These are phyloP conservation scores for Alternaria arborescens DNA, from an alignment of 2,329 filamentous ascomycete species.

Conservation along the genomic window DNA sequence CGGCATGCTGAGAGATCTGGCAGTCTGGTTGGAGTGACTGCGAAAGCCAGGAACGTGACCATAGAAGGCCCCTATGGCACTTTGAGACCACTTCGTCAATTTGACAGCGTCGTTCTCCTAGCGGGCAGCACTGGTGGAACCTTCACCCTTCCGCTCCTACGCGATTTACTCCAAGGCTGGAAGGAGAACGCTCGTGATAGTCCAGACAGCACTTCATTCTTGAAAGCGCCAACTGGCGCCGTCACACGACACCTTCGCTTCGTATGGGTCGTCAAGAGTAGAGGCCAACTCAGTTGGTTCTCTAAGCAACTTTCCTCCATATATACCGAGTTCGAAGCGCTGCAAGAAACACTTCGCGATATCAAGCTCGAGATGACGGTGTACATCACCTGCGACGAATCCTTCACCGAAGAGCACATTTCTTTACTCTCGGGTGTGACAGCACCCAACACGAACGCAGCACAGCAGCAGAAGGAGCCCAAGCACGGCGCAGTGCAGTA, in stretches of 20 bases:
- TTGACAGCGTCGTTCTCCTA: constrained; percentile 67
- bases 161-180: constrained; percentile 63
- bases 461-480: neutral
- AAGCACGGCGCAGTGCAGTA: constrained; percentile 33
- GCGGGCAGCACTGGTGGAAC: constrained; percentile 69
- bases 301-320: constrained; percentile 58
- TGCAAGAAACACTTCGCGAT: constrained; percentile 48
- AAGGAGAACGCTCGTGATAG: constrained; percentile 37
- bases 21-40: constrained; percentile 16
- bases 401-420: constrained; percentile 55
- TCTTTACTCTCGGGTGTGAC: constrained; percentile 36
- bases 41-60: constrained; percentile 51
- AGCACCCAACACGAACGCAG: constrained; percentile 23
- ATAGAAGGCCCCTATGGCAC: constrained; percentile 65
- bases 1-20: constrained; percentile 58
- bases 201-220: constrained; percentile 20
- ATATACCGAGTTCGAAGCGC: constrained; percentile 53
- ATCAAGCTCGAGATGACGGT: constrained; percentile 61
- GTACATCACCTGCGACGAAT: constrained; percentile 64
- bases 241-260: constrained; percentile 63
- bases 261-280: constrained; percentile 67
- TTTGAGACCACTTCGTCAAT: constrained; percentile 63
- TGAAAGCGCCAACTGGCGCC: constrained; percentile 34
- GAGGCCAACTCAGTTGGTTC: constrained; percentile 63
- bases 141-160: constrained; percentile 65